Base-by-base conservation (phyloP, 129 eudicot genomes). In the Glebionis coronaria region DNA sequence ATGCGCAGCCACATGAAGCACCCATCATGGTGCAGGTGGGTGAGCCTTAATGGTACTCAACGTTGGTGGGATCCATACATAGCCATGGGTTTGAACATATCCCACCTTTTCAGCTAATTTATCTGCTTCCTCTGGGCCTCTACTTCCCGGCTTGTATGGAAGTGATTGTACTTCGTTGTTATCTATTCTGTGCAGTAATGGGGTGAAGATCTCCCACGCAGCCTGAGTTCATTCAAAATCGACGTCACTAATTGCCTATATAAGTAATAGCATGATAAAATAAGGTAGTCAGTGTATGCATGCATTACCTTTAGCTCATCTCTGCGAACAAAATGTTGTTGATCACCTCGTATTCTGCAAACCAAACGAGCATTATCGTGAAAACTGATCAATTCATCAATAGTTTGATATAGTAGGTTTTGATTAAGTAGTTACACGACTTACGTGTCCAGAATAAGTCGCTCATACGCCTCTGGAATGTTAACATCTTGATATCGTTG, bases 131-230 rank as follows among this genome's bases (percentile, higher is more conserved):
- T 58, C 94, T 2, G 97, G 96, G 29, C 96, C 97, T 73, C 97
- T 73, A 65, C 90, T 85, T 5, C 96, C 97, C 0, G 85, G 83
- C 82, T 88, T 88, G 83, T 91, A 91, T 61, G 88, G 76, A 70
- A 88, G 73, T 5, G 88, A 66, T 73, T 78, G 83, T 6, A 85
- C 5, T 68, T 88, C 84, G 12, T 88, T 84, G 3, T 69, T 62
- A 20, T 91, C 97, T 44, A 91, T 91, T 81, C 81, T 84, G 91
- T 91, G 94, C 42, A 91, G 85, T 18, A 88, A 79, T 67, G 97
- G 96, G 18, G 96, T 91, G 75, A 91, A 88, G 25, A 91, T 91
- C 88, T 91, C 88, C 97, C 97, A 91, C 3, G 97, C 97, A 57
- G 80, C 96, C 97, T 91, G 74, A 67, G 50, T 12, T 52, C 76